These are phyloP conservation scores for Malassezia brasiliensis DNA, from an alignment of 1,284 basidiomycete genomes.

Conservation along the genomic window DNA sequence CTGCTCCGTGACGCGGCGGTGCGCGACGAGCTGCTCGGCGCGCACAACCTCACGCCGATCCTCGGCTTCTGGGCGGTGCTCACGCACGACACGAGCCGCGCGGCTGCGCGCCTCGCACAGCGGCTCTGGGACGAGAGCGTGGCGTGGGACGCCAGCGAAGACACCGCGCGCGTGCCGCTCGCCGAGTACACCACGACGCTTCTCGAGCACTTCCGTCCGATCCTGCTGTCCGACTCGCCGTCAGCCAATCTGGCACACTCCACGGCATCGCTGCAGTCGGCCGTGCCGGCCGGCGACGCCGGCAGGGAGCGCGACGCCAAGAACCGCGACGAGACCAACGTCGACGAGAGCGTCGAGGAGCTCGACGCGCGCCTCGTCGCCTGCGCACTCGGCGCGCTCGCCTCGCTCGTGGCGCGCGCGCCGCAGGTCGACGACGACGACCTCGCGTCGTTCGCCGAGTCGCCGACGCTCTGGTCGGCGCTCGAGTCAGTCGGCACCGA, in stretches of 20 bases:
- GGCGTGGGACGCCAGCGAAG: conserved; percentile 14
- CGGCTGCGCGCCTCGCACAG: conserved; percentile 55
- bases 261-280: conserved; percentile 16
- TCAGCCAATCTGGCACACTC: conserved; percentile 26
- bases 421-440: conserved; percentile 13
- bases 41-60: conserved; percentile 60
- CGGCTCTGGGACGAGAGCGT: conserved; percentile 56
- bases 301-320: conserved; percentile 36
- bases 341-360: conserved; percentile 40
- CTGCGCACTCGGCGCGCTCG: conserved; percentile 31
- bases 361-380: conserved; percentile 40
- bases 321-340: conserved; percentile 41
- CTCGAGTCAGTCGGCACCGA: conserved; percentile 2
- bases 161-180: conserved; percentile 1
- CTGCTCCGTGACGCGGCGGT: conserved; percentile 53
- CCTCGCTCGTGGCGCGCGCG: conserved; percentile 18
- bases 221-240: conserved; percentile 26
- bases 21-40: conserved; percentile 57
- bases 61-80: conserved; percentile 71
- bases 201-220: conserved; percentile 18
- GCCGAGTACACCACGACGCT: conserved; percentile 24
- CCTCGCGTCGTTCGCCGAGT: conserved; percentile 23
- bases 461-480: conserved; percentile 27
- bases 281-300: conserved; percentile 13
- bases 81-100: conserved; percentile 63